Conservation (phyloP, 139 green algal genomes). For the Desmodesmus armatus region DNA sequence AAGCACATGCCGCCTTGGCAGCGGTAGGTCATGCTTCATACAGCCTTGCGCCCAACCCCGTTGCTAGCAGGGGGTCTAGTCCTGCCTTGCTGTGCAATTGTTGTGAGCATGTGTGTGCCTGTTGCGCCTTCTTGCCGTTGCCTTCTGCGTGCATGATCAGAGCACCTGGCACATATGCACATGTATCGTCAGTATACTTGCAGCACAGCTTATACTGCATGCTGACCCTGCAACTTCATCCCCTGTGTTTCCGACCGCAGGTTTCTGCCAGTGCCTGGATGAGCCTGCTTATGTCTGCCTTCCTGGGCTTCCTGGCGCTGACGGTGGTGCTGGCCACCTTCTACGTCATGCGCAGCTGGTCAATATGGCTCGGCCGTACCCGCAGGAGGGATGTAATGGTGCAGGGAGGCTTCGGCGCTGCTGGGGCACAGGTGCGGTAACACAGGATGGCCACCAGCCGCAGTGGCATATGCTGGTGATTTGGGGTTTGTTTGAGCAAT, state of each 20-base stretch:
- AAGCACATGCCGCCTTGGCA: not conserved
- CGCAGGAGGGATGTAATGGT: no score
- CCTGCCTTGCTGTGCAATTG: not conserved
- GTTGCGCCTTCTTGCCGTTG: not conserved
- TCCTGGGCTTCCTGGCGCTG: constrained; percentile 76
- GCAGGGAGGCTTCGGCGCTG: not conserved
- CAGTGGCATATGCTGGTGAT: no score
- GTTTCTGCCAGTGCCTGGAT: constrained; percentile 68
- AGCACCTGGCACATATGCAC: no score
- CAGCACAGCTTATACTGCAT: constrained; percentile 48
- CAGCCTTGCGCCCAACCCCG: not conserved
- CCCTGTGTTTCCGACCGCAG: constrained; percentile 28
- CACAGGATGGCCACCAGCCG: no score
- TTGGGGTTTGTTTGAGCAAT: no score
- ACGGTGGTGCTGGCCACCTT: constrained; percentile 76
- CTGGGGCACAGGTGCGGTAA: no score
- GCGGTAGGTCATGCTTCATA: not conserved
- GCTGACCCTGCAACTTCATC: not conserved
- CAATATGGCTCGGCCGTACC: constrained; percentile 48
- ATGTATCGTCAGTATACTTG: constrained; percentile 57
- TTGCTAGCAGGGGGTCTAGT: not conserved
- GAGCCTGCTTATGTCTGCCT: constrained; percentile 74
- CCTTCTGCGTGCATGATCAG: constrained; percentile 66
- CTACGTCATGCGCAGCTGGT: constrained; percentile 67
- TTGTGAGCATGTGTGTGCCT: constrained; percentile 43